Percentiles rank a stretch among this genome's conserved stretches.
These are phyloP conservation scores for Syncephalastrum contaminatum DNA, from an alignment of 371 early-diverging fungal species.

Conservation along the genomic window DNA sequence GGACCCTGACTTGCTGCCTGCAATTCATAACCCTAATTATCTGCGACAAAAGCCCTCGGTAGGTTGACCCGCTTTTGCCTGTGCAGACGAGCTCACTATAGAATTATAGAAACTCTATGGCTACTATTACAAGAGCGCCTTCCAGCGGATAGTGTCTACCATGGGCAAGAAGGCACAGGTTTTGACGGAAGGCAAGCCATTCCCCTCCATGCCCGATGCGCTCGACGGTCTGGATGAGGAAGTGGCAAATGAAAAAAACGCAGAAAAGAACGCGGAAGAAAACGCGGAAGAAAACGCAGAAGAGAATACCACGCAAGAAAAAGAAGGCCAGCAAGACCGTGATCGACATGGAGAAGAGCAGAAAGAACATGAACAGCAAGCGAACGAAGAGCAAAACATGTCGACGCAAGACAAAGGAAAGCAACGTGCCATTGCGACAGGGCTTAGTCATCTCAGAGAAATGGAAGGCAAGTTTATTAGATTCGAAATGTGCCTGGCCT, in stretches of 20 bases:
- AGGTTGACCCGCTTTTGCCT: neutral
- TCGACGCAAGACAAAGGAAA: constrained; percentile 1
- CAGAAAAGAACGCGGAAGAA: no score
- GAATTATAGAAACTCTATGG: constrained; percentile 14
- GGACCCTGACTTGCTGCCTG: constrained; percentile 19
- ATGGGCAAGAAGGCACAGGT: constrained; percentile 8
- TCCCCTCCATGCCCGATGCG: neutral
- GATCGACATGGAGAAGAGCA: neutral
- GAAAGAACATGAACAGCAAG: neutral
- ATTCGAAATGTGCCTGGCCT: no score
- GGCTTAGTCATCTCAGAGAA: neutral
- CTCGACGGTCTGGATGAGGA: constrained; percentile 21
- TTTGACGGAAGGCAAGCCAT: neutral
- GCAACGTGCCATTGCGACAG: neutral
- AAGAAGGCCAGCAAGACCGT: neutral
- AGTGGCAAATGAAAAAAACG: constrained; percentile 23
- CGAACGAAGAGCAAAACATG: neutral
- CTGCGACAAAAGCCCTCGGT: neutral
- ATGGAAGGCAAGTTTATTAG: no score
- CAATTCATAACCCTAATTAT: constrained; percentile 7
- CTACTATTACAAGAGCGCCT: constrained; percentile 27
- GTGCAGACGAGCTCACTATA: neutral
- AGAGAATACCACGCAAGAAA: constrained; percentile 20
- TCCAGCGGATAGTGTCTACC: constrained; percentile 10
- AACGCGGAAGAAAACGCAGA: no score